Conservation (phyloP, 805 yeast species). For the Candida alai region DNA sequence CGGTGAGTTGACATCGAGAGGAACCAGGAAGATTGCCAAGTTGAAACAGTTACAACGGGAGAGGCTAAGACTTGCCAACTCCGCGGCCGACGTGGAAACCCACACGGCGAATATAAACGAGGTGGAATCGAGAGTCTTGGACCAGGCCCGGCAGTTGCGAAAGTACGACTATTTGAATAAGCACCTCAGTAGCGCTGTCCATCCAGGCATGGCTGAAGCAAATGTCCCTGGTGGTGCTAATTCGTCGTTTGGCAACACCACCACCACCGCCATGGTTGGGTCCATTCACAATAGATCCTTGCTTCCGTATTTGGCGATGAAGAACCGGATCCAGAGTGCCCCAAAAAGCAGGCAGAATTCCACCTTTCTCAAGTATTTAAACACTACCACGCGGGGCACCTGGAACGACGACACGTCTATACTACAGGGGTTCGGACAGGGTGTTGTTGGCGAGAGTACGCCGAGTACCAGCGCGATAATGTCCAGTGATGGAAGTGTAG, state of each 20-base stretch:
- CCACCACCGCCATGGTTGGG: conserved; percentile 1
- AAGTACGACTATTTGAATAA: conserved; percentile 31
- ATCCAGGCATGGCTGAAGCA: conserved; percentile 1
- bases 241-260: conserved; percentile 1
- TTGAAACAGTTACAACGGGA: conserved; percentile 5
- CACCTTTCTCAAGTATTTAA: conserved; percentile 15
- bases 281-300: conserved; percentile 8
- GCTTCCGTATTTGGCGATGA: conserved; percentile 5
- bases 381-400: conserved; percentile 6
- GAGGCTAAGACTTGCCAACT: background rate
- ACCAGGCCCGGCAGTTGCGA: conserved; percentile 25
- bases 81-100: background rate
- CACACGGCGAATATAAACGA: conserved; percentile 7
- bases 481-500: too few relatives aligned
- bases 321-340: background rate
- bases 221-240: too few relatives aligned
- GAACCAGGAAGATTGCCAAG: conserved; percentile 18
- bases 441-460: conserved; percentile 36
- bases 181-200: conserved; percentile 16
- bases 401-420: conserved; percentile 20
- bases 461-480: too few relatives aligned
- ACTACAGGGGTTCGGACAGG: conserved; percentile 32
- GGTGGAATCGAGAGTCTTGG: conserved; percentile 22
- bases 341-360: too few relatives aligned
- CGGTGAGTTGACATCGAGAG: conserved; percentile 29